These are phyloP conservation scores for Podosphaera fusca DNA, from an alignment of 2,329 filamentous ascomycete species.

Conservation along the genomic window DNA sequence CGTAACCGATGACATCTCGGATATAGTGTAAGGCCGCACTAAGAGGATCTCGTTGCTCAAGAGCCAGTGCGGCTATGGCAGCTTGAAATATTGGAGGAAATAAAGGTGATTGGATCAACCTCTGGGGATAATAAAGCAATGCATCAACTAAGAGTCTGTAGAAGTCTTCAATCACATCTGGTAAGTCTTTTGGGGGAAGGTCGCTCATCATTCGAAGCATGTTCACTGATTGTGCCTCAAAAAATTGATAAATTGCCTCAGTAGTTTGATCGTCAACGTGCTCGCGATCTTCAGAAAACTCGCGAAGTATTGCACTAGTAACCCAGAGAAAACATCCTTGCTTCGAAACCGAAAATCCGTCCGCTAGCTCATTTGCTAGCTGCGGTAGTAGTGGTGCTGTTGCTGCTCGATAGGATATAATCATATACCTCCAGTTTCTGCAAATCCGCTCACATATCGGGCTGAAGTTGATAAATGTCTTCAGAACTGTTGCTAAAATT, in stretches of 20 bases:
- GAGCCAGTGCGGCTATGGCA: slow-evolving; percentile 59
- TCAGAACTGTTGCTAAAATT: slow-evolving; percentile 62
- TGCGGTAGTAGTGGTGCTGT: slow-evolving; percentile 66
- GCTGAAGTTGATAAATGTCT: slow-evolving; percentile 64
- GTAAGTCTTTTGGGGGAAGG: slow-evolving; percentile 36
- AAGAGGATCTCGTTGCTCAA: slow-evolving; percentile 80
- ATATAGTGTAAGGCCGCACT: slow-evolving; percentile 84
- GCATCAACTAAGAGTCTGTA: slow-evolving; percentile 85
- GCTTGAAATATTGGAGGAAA: slow-evolving; percentile 70
- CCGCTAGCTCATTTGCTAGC: slow-evolving; percentile 71
- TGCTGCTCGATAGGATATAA: slow-evolving; percentile 79
- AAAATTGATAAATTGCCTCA: slow-evolving; percentile 79
- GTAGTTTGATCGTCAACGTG: slow-evolving; percentile 63
- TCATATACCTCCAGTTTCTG: slow-evolving; percentile 89
- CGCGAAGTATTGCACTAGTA: slow-evolving; percentile 77
- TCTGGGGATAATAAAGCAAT: slow-evolving; percentile 73
- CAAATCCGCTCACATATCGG: slow-evolving; percentile 88
- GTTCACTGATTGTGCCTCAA: slow-evolving; percentile 74
- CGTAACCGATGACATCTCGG: slow-evolving; percentile 76
- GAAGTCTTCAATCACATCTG: slow-evolving; percentile 47
- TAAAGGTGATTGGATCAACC: slow-evolving; percentile 56
- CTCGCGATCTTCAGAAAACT: slow-evolving; percentile 81
- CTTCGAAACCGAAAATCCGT: slow-evolving; percentile 61
- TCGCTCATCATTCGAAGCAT: slow-evolving; percentile 81
- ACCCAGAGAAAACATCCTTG: slow-evolving; percentile 99